Evolutionary conservation across 2,329 filamentous ascomycete species (phyloP).

Genomic region (Emmonsia crescens): DNA sequence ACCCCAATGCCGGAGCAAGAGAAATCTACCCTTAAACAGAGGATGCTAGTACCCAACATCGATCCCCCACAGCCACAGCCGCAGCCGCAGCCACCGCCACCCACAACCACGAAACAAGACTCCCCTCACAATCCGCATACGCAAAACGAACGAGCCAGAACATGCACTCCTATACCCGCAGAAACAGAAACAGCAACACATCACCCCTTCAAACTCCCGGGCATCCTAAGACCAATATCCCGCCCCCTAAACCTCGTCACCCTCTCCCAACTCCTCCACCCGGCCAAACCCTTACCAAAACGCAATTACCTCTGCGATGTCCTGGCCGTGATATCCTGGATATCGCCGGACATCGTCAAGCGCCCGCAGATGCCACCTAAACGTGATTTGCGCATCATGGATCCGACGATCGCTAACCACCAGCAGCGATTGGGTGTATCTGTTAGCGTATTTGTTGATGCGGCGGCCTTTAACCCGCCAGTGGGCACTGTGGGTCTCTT

Average conservation of each 20-base stretch:
- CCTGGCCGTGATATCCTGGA: slow-evolving; percentile 19
- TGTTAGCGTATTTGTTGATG: slow-evolving; percentile 21
- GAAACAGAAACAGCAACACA: background rate
- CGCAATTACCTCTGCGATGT: slow-evolving; percentile 19
- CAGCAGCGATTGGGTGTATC: slow-evolving; percentile 13
- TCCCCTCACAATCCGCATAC: background rate
- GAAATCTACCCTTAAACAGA: background rate
- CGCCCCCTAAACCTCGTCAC: slow-evolving; percentile 9
- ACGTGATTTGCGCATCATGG: slow-evolving; percentile 21
- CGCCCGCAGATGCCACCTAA: slow-evolving; percentile 19
- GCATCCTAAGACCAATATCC: background rate
- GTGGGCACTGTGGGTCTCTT: slow-evolving; percentile 21
- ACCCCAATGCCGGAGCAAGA: background rate
- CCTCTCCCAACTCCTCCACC: slow-evolving; percentile 14
- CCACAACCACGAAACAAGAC: background rate
- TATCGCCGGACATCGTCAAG: slow-evolving; percentile 16
- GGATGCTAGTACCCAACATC: background rate
- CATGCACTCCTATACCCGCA: background rate
- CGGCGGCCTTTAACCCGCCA: slow-evolving; percentile 17
- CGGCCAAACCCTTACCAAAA: slow-evolving; percentile 11
- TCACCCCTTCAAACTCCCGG: background rate
- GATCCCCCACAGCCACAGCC: background rate
- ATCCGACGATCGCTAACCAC: slow-evolving; percentile 13
- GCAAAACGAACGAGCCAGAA: background rate
- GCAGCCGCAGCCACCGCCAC: background rate